These are phyloP conservation scores for Candida pseudofarinosa DNA, from an alignment of 805 yeast species.

Conservation along the genomic window DNA sequence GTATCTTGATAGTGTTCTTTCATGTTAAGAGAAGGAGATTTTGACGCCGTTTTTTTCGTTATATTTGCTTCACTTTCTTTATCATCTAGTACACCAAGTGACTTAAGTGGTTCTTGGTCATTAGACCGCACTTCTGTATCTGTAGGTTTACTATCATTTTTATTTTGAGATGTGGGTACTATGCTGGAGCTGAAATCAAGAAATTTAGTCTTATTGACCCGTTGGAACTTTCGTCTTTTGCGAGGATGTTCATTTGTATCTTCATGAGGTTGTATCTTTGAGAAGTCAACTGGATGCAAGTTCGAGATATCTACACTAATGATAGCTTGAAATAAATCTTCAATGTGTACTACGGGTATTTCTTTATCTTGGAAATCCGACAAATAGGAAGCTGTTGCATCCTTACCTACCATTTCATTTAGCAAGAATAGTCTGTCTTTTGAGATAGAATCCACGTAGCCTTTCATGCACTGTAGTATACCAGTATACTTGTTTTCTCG, in stretches of 20 bases:
- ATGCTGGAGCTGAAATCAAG: conserved; percentile 21
- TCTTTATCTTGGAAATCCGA: background rate
- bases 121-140: background rate
- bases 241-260: conserved; percentile 7
- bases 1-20: background rate
- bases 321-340: background rate
- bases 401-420: background rate
- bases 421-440: background rate
- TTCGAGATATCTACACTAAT: background rate
- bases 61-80: background rate
- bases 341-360: background rate
- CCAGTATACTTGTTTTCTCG: background rate
- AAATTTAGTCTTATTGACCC: conserved; percentile 30
- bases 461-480: background rate
- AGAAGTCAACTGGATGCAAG: background rate
- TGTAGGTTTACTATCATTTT: background rate
- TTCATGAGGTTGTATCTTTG: background rate
- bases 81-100: background rate
- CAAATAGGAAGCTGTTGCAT: background rate
- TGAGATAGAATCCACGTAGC: background rate
- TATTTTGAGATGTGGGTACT: background rate
- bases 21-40: background rate
- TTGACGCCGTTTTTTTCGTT: background rate
- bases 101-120: no score
- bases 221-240: conserved; percentile 29